phyloP scores from a whole-genome alignment of 2,329 filamentous ascomycete species.

The Colletotrichum abscissum region DNA sequence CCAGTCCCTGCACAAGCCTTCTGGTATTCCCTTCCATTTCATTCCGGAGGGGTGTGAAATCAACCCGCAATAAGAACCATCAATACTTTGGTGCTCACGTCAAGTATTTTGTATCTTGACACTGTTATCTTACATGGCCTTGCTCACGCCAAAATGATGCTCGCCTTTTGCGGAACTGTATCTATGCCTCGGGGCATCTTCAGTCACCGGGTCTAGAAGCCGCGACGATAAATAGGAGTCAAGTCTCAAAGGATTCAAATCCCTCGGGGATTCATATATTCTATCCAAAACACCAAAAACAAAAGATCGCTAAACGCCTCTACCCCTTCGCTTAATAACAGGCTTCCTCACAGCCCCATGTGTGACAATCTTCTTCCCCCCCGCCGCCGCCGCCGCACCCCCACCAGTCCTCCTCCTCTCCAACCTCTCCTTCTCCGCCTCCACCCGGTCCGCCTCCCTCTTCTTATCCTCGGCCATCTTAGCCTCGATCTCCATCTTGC shows the following conservation, averaged over 20 bases:
- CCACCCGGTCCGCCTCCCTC: constrained; percentile 68
- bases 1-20: no score
- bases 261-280: neutral
- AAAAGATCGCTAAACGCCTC: constrained; percentile 56
- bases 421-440: constrained; percentile 59
- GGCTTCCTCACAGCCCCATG: constrained; percentile 73
- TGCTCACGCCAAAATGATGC: neutral
- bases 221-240: neutral
- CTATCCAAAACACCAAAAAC: neutral
- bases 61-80: no score
- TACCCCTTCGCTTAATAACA: constrained; percentile 64
- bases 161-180: no score
- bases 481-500: constrained; percentile 91
- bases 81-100: no score
- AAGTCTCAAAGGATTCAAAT: neutral
- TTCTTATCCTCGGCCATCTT: constrained; percentile 91
- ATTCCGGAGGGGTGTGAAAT: no score
- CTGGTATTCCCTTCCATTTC: no score
- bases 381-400: constrained; percentile 37
- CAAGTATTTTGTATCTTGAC: neutral
- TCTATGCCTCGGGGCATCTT: neutral
- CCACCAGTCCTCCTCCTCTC: constrained; percentile 52
- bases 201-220: neutral
- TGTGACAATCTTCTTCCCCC: constrained; percentile 68
- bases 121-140: no score